Evolutionary conservation across 73 alveolate species (phyloP).

Genomic region (Effrenium voratum): DNA sequence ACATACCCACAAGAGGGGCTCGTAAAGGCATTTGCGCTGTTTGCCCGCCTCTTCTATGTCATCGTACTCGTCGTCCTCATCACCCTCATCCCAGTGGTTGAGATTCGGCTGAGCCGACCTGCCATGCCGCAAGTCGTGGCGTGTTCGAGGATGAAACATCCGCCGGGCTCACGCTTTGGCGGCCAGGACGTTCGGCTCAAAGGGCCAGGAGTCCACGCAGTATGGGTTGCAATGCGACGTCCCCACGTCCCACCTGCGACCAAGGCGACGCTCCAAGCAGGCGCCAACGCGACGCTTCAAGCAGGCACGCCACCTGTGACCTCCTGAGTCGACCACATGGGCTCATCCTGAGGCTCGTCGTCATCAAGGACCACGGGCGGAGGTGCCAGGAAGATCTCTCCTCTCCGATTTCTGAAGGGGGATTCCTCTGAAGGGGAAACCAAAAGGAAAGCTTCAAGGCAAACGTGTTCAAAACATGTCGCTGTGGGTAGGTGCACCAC

Average conservation of each 20-base stretch:
- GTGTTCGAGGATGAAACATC: too few relatives aligned
- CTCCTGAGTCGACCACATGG: background rate
- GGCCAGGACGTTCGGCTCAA: constrained; percentile 83
- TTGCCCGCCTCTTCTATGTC: constrained; percentile 43
- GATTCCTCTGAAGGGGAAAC: too few relatives aligned
- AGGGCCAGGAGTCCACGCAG: constrained; percentile 81
- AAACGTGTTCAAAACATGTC: too few relatives aligned
- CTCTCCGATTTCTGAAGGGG: too few relatives aligned
- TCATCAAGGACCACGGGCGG: constrained; percentile 67
- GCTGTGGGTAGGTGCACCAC: too few relatives aligned
- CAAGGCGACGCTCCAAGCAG: background rate
- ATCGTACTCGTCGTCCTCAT: constrained; percentile 34
- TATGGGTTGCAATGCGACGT: constrained; percentile 71
- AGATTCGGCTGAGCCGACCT: constrained; percentile 80
- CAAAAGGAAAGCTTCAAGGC: too few relatives aligned
- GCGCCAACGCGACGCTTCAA: background rate
- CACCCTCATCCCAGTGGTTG: constrained; percentile 86
- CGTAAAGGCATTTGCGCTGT: background rate
- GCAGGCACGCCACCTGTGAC: too few relatives aligned
- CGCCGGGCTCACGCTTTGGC: constrained; percentile 42
- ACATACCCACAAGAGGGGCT: too few relatives aligned
- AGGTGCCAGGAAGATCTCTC: constrained; percentile 81
- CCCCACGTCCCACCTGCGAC: constrained; percentile 40
- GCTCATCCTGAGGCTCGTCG: constrained; percentile 65
- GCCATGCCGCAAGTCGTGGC: too few relatives aligned